phyloP scores from a whole-genome alignment of 192 early-diverging fungal species.

The Oehlia diaphana region DNA sequence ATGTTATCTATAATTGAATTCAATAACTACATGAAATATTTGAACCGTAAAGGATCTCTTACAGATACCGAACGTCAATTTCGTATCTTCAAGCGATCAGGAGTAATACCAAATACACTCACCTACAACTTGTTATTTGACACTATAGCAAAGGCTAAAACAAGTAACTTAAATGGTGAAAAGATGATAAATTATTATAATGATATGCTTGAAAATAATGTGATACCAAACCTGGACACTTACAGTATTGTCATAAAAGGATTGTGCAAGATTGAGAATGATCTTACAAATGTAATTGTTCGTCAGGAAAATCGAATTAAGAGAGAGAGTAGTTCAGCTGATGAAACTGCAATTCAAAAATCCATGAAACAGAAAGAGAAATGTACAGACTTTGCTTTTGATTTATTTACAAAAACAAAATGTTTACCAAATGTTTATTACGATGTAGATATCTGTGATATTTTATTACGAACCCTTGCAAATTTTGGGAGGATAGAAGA shows the following conservation, averaged over 20 bases:
- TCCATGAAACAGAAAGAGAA: not conserved
- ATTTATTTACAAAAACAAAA: not conserved
- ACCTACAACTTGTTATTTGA: constrained; percentile 27
- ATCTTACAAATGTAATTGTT: not conserved
- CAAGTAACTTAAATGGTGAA: not conserved
- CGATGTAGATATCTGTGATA: constrained; percentile 22
- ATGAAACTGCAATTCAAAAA: not conserved
- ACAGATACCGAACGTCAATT: not conserved
- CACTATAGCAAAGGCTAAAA: not conserved
- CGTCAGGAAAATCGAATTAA: not conserved
- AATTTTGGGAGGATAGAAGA: constrained; percentile 8
- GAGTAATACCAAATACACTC: not conserved
- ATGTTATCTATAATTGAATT: not conserved
- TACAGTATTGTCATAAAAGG: constrained; percentile 4
- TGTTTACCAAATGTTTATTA: not conserved
- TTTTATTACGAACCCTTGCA: not conserved
- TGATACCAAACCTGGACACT: constrained; percentile 9
- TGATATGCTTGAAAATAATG: constrained; percentile 17
- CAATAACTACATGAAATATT: not conserved
- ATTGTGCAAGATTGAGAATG: constrained; percentile 14
- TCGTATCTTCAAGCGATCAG: not conserved
- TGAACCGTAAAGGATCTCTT: constrained; percentile 3
- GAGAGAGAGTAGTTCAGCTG: not conserved
- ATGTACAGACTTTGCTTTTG: not conserved
- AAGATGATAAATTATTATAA: constrained; percentile 9